Percentiles rank a stretch among this genome's conserved stretches.
Evolutionary conservation across 352 stramenopile species (phyloP).

Genomic region (Thalassiosira oceanica): DNA sequence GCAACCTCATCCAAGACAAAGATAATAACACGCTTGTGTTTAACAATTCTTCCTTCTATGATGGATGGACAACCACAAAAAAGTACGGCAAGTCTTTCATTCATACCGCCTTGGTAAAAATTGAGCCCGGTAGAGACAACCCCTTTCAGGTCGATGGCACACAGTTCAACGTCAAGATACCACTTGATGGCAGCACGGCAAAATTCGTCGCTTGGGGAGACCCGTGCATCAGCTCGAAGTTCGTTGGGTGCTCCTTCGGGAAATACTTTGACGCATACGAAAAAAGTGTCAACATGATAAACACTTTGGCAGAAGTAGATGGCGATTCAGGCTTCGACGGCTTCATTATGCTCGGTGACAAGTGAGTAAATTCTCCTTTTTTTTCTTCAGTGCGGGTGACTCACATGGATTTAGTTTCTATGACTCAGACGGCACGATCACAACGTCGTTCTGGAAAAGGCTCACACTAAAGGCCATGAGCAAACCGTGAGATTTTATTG

Average conservation of each 20-base stretch:
- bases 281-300: constrained; percentile 12
- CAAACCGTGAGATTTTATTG: too few relatives aligned
- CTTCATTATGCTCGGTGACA: constrained; percentile 24
- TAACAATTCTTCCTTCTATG: too few relatives aligned
- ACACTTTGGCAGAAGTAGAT: constrained; percentile 10
- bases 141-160: too few relatives aligned
- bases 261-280: constrained; percentile 14
- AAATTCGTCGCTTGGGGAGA: constrained; percentile 12
- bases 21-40: too few relatives aligned
- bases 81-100: too few relatives aligned
- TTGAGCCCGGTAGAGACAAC: too few relatives aligned
- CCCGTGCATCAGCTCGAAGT: constrained; percentile 8
- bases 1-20: too few relatives aligned
- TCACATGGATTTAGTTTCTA: too few relatives aligned
- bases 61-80: too few relatives aligned
- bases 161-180: constrained; percentile 4
- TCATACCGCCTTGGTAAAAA: too few relatives aligned
- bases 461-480: constrained; percentile 10
- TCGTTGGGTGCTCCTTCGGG: constrained; percentile 9
- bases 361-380: too few relatives aligned
- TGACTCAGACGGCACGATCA: constrained; percentile 2
- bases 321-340: constrained; percentile 1
- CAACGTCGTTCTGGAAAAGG: constrained; percentile 1
- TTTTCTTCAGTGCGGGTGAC: too few relatives aligned
- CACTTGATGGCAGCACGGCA: neutral